Base-by-base conservation (phyloP, 179 eudicot species). In the Vitellaria paradoxa region DNA sequence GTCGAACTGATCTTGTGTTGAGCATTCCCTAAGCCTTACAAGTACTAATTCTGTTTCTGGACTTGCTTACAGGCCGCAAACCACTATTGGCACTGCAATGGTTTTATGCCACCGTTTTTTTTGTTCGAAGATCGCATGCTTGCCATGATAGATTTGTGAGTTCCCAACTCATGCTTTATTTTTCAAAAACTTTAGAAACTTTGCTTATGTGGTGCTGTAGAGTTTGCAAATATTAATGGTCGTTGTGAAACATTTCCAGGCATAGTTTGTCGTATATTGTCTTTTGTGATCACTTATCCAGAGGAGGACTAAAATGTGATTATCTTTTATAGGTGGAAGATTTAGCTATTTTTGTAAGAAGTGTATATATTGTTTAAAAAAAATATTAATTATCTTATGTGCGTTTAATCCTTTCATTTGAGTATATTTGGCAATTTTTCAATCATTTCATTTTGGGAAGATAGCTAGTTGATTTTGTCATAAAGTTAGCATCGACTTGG, bases 21-120 rank as follows among this genome's bases (percentile, higher is more conserved):
- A 23, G 45, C n/a, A 14, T 23, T 52, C 75, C 20, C 21, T 5
- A 17, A 73, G 26, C 42, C 0, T 42, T 2, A 26, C 6, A 15
- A 17, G 50, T 62, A 15, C 24, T 46, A n/a, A n/a, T 76, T 73
- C 68, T 65, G 10, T 53, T 55, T 83, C 26, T 85, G 21, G 47
- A 70, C 15, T 83, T 76, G 47, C 17, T 81, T 88, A 79, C 93
- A 96, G 99, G 89, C 99, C 99, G 45, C 99, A 93, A 76, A 93
- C 96, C 72, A 96, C 99, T 72, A 85, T 91, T 67, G 99, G 98
- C 46, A 91, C 99, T 68, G 97, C 99, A 64, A 96, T 96, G 98
- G 98, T 96, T 75, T 81, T 96, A 50, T 96, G 99, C 82, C 99
- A 96, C 80, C 98, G 99, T 26, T 96, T 96, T 96, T 86, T 96